Base-by-base conservation (phyloP, 23 red algal genomes). In the Gracilaria domingensis region DNA sequence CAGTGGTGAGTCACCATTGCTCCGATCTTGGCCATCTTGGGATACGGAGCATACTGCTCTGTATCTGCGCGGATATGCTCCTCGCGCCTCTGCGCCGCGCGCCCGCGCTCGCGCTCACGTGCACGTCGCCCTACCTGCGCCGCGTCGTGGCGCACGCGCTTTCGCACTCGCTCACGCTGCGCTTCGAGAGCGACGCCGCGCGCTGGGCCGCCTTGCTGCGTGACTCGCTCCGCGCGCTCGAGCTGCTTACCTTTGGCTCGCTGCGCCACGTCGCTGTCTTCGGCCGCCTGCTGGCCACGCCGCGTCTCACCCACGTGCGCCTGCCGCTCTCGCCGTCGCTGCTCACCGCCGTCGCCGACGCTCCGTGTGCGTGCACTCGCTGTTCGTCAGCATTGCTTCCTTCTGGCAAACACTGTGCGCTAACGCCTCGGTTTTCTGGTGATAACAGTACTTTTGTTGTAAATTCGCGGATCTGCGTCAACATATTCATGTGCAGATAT, bases 401-500 rank as follows among this genome's bases (percentile, higher is more conserved):
- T 5, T 13, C 55, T 67, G 18, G 28, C 17, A 32, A 20, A 60
- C 28, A 85, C 13, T 48, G 57, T 35, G 55, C 24, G 40, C 37
- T 14, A 70, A 29, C 60, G 36, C 13, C 81, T 35, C 58, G 59
- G 24, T 40, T 67, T 11, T 77, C 72, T 14, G 72, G 72, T 54
- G 67, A 73, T n/a, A 87, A 32, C 17, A 57, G 29, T 35, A 34
- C 64, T 33, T 56, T 44, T 71, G 67, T 44, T 21, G 38, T 75
- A 55, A 12, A 57, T 36, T 25, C 38, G 58, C 12, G 81, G 53
- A 33, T 82, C 54, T 11, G 50, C 48, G 33, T 55, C 30, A 20
- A 70, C 72, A 17, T 33, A 62, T 5, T 78, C 75, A 58, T 81
- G 87, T 11, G 87, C 56, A 29, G 80, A 73, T 49, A 92, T 42